These are phyloP conservation scores for Daucus carota DNA, from an alignment of 129 eudicot genomes.

Conservation along the genomic window DNA sequence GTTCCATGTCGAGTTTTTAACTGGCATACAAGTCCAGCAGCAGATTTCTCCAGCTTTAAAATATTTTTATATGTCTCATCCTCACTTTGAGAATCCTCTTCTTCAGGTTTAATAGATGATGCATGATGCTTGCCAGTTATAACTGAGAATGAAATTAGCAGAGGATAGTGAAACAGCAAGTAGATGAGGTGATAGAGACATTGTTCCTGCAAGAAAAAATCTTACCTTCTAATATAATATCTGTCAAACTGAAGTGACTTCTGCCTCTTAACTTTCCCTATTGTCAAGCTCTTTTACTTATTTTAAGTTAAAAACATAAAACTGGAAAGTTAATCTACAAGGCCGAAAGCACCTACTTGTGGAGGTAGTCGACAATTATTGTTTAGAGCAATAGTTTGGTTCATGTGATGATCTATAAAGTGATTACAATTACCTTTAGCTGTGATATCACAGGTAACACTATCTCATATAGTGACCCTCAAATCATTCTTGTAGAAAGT, in stretches of 20 bases:
- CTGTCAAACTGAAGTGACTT: not conserved
- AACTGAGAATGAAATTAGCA: conserved; percentile 20
- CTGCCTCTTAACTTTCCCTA: not conserved
- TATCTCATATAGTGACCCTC: not conserved
- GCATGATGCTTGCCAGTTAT: conserved; percentile 45
- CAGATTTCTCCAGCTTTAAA: conserved; percentile 52
- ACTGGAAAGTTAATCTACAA: not conserved
- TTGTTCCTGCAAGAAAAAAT: not conserved
- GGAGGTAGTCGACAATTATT: not conserved
- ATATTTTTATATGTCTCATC: conserved; percentile 37
- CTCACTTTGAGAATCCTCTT: conserved; percentile 36
- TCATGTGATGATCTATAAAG: not conserved
- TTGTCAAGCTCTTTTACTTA: not conserved
- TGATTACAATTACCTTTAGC: not conserved
- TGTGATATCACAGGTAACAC: not conserved
- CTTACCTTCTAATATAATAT: not conserved
- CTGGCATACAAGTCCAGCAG: conserved; percentile 60
- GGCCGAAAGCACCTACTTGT: not conserved
- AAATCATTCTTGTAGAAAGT: not conserved
- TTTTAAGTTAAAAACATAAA: not conserved
- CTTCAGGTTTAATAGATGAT: conserved; percentile 29
- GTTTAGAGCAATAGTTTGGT: not conserved
- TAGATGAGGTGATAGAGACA: not conserved
- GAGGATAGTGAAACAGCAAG: not conserved
- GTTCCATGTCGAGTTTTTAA: conserved; percentile 28